These are phyloP conservation scores for Suhomyces choctaworum DNA, from an alignment of 1,139 yeast genomes.

Conservation along the genomic window DNA sequence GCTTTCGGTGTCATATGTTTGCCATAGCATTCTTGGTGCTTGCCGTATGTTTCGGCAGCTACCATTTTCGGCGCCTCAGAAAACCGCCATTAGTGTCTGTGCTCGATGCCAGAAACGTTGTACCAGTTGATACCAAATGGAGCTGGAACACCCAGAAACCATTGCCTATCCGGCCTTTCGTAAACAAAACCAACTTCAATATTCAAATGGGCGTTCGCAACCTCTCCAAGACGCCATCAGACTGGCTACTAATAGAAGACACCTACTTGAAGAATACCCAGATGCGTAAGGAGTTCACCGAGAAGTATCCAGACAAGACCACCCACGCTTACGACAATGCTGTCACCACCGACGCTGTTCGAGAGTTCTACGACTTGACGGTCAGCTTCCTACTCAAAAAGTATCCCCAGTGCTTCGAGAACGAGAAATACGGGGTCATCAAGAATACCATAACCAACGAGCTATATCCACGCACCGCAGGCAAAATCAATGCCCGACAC, in stretches of 20 bases:
- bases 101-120: conserved; percentile 6
- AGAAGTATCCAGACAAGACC: conserved; percentile 24
- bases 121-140: conserved; percentile 9
- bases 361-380: conserved; percentile 35
- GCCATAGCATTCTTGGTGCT: too few relatives aligned
- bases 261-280: conserved; percentile 30
- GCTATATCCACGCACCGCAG: conserved; percentile 25
- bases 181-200: conserved; percentile 33
- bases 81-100: too few relatives aligned
- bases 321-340: conserved; percentile 23
- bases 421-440: conserved; percentile 16
- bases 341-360: conserved; percentile 27
- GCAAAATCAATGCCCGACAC: conserved; percentile 18
- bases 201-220: conserved; percentile 42
- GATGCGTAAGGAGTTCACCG: conserved; percentile 23
- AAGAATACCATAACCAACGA: conserved; percentile 33
- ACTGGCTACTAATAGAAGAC: conserved; percentile 41
- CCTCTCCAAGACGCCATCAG: conserved; percentile 31
- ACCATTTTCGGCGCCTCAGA: too few relatives aligned
- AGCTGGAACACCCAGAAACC: conserved; percentile 16
- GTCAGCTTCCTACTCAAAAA: conserved; percentile 29
- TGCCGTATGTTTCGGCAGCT: too few relatives aligned
- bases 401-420: conserved; percentile 36
- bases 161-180: conserved; percentile 17
- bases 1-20: too few relatives aligned